A percentile compares a stretch with the other conserved stretches of the same genome.
Conservation (phyloP, 257 asterid species). For the Apocynum venetum region DNA sequence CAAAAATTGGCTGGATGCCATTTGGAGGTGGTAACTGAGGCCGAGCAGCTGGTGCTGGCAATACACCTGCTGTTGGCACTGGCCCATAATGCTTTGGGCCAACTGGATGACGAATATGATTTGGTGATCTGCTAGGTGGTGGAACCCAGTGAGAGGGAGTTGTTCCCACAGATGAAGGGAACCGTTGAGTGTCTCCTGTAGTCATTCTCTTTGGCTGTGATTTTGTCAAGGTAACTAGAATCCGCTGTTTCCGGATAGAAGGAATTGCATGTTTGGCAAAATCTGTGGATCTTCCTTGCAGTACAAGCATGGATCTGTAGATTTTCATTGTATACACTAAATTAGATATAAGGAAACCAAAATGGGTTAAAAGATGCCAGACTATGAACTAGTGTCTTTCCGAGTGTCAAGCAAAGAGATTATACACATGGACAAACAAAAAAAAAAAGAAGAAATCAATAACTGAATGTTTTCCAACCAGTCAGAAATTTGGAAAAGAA, state of each 20-base stretch:
- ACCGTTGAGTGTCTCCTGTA: conserved; percentile 29
- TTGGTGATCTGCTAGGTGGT: conserved; percentile 54
- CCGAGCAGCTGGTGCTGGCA: conserved; percentile 34
- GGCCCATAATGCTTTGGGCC: conserved; percentile 47
- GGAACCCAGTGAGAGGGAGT: conserved; percentile 55
- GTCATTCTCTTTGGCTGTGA: conserved; percentile 50
- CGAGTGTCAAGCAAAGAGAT: neutral
- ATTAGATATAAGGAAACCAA: neutral
- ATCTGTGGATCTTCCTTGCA: conserved; percentile 76
- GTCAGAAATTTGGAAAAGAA: neutral
- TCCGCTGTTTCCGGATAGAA: conserved; percentile 56
- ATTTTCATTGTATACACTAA: conserved; percentile 5
- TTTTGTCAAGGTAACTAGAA: conserved; percentile 58
- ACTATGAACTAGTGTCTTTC: neutral
- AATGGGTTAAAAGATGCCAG: neutral
- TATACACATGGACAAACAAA: neutral
- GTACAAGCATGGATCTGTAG: conserved; percentile 56
- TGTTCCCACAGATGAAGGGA: conserved; percentile 27
- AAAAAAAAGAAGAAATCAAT: too few relatives aligned
- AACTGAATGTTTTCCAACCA: neutral
- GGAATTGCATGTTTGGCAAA: conserved; percentile 63
- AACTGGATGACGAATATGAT: conserved; percentile 40
- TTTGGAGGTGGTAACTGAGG: conserved; percentile 40
- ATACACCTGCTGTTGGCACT: conserved; percentile 37
- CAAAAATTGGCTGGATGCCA: conserved; percentile 53